Percentiles rank a stretch among this genome's conserved stretches.
Evolutionary conservation across 139 green algal genomes (phyloP).

Genomic region (Eudorina sp.): DNA sequence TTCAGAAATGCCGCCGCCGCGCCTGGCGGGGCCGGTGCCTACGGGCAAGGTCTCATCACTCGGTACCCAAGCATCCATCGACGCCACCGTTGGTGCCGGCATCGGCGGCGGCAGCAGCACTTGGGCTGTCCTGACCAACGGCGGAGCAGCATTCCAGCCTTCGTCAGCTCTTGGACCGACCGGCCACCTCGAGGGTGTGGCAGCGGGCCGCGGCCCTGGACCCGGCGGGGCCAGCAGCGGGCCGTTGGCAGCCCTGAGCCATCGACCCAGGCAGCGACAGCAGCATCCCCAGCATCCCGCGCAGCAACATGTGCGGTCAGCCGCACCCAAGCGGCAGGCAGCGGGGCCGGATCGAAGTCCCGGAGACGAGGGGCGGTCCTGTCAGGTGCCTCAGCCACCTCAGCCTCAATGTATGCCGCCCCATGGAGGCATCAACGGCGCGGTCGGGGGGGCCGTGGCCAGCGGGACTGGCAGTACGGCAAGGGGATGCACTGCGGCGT

Average conservation of each 20-base stretch:
- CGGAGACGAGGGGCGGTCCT: not conserved
- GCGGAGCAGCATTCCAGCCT: not conserved
- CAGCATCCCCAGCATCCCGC: not conserved
- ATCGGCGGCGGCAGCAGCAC: not conserved
- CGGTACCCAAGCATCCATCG: not conserved
- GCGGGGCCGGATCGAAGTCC: not conserved
- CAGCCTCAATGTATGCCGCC: too few species aligned
- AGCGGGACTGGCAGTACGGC: not conserved
- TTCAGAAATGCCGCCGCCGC: too few species aligned
- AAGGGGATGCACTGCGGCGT: not conserved
- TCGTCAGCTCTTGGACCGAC: not conserved
- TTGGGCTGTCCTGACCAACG: not conserved
- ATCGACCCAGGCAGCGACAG: not conserved
- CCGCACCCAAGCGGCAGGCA: not conserved
- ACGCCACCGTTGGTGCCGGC: not conserved
- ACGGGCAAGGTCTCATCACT: not conserved
- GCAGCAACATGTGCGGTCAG: not conserved
- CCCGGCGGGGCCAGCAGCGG: not conserved
- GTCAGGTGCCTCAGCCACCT: not conserved
- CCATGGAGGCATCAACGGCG: not conserved
- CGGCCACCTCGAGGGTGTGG: not conserved
- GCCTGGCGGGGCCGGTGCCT: not conserved
- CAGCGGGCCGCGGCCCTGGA: not conserved
- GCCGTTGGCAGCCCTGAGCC: not conserved
- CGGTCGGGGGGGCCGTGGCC: not conserved